Evolutionary conservation across 2,329 filamentous ascomycete genomes (phyloP), one percentile per base, ranked within the genome.

Genomic region (Fusarium sp.): DNA sequence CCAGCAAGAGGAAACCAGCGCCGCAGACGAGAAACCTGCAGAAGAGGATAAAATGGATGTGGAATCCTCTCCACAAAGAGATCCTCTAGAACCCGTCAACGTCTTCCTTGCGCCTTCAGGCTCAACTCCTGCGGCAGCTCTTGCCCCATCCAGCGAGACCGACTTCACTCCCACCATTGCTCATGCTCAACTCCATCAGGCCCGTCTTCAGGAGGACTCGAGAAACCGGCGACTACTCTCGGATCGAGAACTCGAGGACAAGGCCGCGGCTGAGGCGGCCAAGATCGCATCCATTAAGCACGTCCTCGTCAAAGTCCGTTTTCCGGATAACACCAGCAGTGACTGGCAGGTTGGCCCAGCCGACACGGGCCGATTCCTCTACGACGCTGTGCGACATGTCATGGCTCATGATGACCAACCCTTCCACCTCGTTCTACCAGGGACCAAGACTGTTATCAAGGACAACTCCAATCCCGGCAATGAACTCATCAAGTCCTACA

Each of bases 251-350:
- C 83, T 96, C 10, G 90, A 89, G 34, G 89, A 90, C 23, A 88
- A 89, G 69, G 89, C 89, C 33, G 83, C 87, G 5, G 89, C 87
- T 20, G 88, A 90, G 57, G 86, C 87, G 50, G 88, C 89, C 29
- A 90, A 85, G 68, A 82, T 93, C 1, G 86, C 89, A 5, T 85
- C 86, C 5, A 85, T 94, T 65, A 88, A 86, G 55, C 87, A 87
- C 31, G 87, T 97, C 31, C 85, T 88, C 27, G 85, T 98, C 68
- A 93, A 92, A 69, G 87, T 97, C 53, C 91, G 94, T 25, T 94
- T 97, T 73, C 95, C 95, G 0, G 94, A 98, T 77, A 92, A 94
- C 72, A 91, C 89, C 62, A 89, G 90, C 58, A 88, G 93, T 31
- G 88, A 93, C 56, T 90, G 90, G 81, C 86, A 84, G n/a, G 89